A percentile compares a stretch with the other conserved stretches of the same genome.
Conservation (phyloP, 305 asterid genomes). For the Andrographis paniculata region DNA sequence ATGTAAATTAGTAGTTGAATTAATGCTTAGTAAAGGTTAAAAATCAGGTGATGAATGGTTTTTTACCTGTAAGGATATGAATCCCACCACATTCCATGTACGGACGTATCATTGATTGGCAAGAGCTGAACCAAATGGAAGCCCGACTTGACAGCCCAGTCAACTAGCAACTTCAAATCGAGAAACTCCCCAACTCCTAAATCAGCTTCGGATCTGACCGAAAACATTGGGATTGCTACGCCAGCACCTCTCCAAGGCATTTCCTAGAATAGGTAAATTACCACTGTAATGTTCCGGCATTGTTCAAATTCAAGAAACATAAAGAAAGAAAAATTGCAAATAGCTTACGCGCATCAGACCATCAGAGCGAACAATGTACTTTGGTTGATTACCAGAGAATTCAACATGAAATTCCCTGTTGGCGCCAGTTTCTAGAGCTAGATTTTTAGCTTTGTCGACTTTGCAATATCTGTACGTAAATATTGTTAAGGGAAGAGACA, state of each 20-base stretch:
- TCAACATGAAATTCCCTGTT: constrained; percentile 65
- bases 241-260: constrained; percentile 99
- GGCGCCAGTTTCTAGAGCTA: constrained; percentile 60
- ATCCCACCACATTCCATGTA: constrained; percentile 98
- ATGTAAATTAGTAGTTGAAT: neutral
- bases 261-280: constrained; percentile 42
- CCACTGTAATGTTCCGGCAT: constrained; percentile 7
- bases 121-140: constrained; percentile 94
- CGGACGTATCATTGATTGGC: constrained; percentile 96
- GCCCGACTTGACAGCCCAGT: constrained; percentile 88
- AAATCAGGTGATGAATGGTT: no score
- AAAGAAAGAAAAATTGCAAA: constrained; percentile 1
- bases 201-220: constrained; percentile 82
- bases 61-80: constrained; percentile 97
- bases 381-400: constrained; percentile 54
- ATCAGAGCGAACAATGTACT: constrained; percentile 65
- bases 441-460: constrained; percentile 34
- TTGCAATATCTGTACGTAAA: constrained; percentile 83
- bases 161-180: constrained; percentile 85
- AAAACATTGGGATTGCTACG: constrained; percentile 93
- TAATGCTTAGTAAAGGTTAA: no score
- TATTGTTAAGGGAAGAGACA: constrained; percentile 39
- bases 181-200: constrained; percentile 98
- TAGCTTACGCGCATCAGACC: constrained; percentile 90
- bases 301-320: neutral